Conservation (phyloP, 495 filamentous ascomycete genomes). For the Tuber calosporum region DNA sequence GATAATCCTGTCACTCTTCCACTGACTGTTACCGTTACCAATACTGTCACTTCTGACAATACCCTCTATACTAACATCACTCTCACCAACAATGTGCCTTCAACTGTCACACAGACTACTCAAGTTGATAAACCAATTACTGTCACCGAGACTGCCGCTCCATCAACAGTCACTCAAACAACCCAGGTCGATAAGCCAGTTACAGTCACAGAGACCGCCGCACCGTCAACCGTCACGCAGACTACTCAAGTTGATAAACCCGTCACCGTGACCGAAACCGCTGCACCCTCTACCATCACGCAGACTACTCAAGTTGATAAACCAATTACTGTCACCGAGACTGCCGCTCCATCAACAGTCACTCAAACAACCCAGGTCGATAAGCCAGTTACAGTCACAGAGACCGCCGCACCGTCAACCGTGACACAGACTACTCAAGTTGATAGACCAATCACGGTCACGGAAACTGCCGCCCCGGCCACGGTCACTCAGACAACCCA, state of each 20-base stretch:
- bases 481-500: conserved; percentile 3
- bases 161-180: neutral
- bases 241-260: neutral
- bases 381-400: conserved; percentile 7
- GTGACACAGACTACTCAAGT: neutral
- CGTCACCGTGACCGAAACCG: neutral
- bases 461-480: neutral
- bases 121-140: too few species aligned
- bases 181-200: neutral
- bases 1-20: neutral
- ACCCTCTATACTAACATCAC: neutral
- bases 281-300: neutral
- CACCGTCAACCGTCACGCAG: neutral
- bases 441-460: conserved; percentile 2
- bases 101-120: conserved; percentile 2
- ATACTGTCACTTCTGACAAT: neutral
- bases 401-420: neutral
- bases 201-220: neutral
- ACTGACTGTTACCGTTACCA: neutral
- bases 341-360: neutral
- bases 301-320: neutral
- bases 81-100: neutral
- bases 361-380: neutral
- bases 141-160: neutral
- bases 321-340: neutral